Evolutionary conservation across 192 early-diverging fungal genomes (phyloP).

Genomic region (Thoreauomyces humboldtii): DNA sequence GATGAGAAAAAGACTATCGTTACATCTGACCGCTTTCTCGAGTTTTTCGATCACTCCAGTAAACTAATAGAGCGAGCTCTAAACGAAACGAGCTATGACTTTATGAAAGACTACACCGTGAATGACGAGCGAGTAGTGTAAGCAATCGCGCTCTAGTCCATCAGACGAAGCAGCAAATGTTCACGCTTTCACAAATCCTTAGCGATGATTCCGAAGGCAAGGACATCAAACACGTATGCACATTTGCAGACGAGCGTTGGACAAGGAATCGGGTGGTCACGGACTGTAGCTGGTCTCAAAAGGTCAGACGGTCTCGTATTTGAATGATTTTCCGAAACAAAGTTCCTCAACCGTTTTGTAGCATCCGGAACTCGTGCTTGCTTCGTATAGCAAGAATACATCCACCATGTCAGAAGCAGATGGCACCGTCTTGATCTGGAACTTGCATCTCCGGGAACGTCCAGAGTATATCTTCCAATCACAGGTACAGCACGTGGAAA

Average conservation of each 20-base stretch:
- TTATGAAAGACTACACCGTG: conserved; percentile 84
- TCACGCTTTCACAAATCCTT: background rate
- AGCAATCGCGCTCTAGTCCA: conserved; percentile 8
- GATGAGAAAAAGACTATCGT: conserved; percentile 78
- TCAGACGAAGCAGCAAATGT: background rate
- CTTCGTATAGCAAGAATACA: conserved; percentile 91
- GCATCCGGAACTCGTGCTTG: conserved; percentile 85
- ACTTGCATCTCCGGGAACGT: conserved; percentile 76
- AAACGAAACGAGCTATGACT: conserved; percentile 78
- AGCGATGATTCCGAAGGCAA: conserved; percentile 67
- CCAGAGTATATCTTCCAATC: conserved; percentile 95
- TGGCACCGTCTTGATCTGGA: conserved; percentile 95
- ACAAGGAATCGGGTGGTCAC: conserved; percentile 88
- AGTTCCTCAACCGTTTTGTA: conserved; percentile 22
- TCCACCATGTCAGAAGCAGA: conserved; percentile 84
- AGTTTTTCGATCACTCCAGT: conserved; percentile 85
- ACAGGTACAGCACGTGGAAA: conserved; percentile 45
- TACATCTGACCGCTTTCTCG: conserved; percentile 68
- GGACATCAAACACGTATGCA: conserved; percentile 64
- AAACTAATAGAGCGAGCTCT: conserved; percentile 89
- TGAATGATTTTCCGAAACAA: background rate
- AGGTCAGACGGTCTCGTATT: conserved; percentile 41
- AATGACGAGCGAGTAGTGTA: conserved; percentile 27
- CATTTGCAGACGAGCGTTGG: conserved; percentile 82
- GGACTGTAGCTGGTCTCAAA: conserved; percentile 86